phyloP scores from a whole-genome alignment of 2,329 filamentous ascomycete species.

The Sarocladium brachiariae region DNA sequence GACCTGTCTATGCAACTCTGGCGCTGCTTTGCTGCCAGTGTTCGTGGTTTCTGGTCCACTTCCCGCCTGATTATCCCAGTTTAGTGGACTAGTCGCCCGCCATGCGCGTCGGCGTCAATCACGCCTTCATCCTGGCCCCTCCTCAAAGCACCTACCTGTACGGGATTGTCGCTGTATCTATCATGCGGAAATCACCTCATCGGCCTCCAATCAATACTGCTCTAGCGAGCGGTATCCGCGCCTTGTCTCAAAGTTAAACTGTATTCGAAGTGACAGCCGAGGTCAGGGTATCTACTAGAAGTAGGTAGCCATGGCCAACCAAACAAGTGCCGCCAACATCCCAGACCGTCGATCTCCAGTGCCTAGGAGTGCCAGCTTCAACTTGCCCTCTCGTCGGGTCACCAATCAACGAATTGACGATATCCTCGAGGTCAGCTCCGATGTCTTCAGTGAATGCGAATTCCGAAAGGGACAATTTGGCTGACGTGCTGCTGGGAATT shows the following conservation, averaged over 20 bases:
- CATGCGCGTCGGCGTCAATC: slow-evolving; percentile 4
- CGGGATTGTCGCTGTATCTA: neutral
- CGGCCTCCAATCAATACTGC: slow-evolving; percentile 3
- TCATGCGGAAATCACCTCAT: slow-evolving; percentile 1
- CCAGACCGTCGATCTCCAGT: neutral
- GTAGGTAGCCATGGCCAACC: neutral
- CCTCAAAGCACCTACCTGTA: no score
- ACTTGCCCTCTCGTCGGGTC: slow-evolving; percentile 16
- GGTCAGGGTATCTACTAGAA: no score
- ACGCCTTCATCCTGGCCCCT: slow-evolving; percentile 8
- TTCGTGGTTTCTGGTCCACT: neutral
- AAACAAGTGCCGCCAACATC: neutral
- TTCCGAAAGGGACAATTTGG: no score
- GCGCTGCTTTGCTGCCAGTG: neutral
- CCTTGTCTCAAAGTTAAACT: neutral
- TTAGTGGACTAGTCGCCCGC: no score
- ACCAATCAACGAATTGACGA: slow-evolving; percentile 35
- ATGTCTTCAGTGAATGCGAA: no score
- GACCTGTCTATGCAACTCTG: no score
- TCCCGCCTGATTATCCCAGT: no score
- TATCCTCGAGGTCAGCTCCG: slow-evolving; percentile 38
- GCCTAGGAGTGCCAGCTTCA: neutral
- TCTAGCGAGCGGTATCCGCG: neutral
- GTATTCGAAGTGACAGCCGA: neutral
- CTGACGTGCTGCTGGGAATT: neutral